phyloP scores from a whole-genome alignment of 148 eudicot species.

The Chenopodium quinoa region DNA sequence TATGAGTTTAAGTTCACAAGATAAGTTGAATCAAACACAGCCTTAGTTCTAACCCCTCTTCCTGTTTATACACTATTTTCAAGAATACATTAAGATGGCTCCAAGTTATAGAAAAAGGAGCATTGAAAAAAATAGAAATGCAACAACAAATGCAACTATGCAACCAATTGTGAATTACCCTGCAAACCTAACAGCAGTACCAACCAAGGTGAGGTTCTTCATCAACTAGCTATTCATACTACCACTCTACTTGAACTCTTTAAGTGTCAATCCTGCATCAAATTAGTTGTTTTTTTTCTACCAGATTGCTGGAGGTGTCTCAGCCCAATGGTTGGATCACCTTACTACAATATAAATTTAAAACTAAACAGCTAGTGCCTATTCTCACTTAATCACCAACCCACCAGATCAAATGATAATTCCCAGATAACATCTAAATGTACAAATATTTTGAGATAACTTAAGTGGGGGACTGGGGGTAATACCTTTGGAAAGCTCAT shows the following conservation, averaged over 20 bases:
- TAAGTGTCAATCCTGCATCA: not conserved
- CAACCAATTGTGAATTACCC: not conserved
- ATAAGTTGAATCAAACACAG: too few relatives aligned
- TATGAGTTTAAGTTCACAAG: too few relatives aligned
- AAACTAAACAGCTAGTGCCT: too few relatives aligned
- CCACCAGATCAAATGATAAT: not conserved
- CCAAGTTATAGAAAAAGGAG: not conserved
- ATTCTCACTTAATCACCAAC: not conserved
- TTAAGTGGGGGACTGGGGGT: not conserved
- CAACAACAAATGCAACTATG: not conserved
- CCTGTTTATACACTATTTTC: not conserved
- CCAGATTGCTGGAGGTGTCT: too few relatives aligned
- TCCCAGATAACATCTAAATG: not conserved
- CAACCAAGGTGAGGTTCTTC: not conserved
- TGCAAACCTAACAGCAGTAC: not conserved
- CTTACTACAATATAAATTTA: too few relatives aligned
- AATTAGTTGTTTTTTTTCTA: too few relatives aligned
- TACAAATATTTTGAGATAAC: not conserved
- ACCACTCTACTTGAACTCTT: not conserved
- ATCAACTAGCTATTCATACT: not conserved
- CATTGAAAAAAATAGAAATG: not conserved
- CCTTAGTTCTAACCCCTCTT: not conserved
- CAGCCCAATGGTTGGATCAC: not conserved
- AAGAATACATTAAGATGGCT: not conserved
- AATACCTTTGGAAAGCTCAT: slow-evolving; percentile 79